These are phyloP conservation scores for Boletus barrowsii DNA, from an alignment of 768 basidiomycete species.

Conservation along the genomic window DNA sequence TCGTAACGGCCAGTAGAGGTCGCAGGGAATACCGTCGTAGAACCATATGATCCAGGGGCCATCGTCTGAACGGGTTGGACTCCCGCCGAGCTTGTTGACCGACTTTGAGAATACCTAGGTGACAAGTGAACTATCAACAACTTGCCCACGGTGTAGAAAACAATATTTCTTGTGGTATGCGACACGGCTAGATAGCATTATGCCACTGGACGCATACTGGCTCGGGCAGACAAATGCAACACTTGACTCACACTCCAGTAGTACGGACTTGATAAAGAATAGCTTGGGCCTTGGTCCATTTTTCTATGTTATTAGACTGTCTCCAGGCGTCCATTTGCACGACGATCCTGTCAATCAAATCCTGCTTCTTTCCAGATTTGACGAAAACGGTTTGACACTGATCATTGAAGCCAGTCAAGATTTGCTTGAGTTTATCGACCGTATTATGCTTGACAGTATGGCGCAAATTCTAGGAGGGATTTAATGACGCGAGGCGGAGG, in stretches of 20 bases:
- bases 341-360: conserved; percentile 76
- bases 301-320: conserved; percentile 51
- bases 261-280: conserved; percentile 66
- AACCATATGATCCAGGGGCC: conserved; percentile 17
- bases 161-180: conserved; percentile 4
- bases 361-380: conserved; percentile 84
- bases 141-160: conserved; percentile 3
- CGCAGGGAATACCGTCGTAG: conserved; percentile 23
- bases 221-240: conserved; percentile 8
- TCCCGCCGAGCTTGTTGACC: conserved; percentile 22
- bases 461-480: conserved; percentile 54
- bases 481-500: conserved; percentile 14
- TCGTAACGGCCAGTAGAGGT: conserved; percentile 50
- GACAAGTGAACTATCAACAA: conserved; percentile 15
- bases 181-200: conserved; percentile 6
- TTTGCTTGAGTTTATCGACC: conserved; percentile 82
- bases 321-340: conserved; percentile 60
- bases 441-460: conserved; percentile 74
- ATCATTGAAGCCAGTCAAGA: conserved; percentile 73
- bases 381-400: conserved; percentile 65
- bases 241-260: conserved; percentile 58
- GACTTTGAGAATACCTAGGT: conserved; percentile 28
- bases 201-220: conserved; percentile 12
- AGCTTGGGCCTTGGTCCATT: conserved; percentile 66
- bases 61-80: conserved; percentile 26